Base-by-base conservation (phyloP, 78 protist species). In the Salpingoeca rosetta region DNA sequence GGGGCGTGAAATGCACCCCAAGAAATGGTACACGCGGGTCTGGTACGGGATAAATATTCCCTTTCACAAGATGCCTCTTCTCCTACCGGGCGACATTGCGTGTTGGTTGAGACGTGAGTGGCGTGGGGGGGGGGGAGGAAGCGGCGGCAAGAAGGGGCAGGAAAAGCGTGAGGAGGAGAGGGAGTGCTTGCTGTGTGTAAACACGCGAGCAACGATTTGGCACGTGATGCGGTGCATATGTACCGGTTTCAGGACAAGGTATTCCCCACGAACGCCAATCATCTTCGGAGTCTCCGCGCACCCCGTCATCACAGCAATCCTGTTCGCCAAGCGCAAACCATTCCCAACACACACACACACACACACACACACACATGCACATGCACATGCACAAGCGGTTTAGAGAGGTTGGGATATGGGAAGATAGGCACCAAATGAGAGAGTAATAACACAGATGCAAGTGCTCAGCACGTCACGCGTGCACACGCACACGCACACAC, bases 1-100 rank as follows among this genome's bases (percentile, higher is more conserved):
- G 79, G 17, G 85, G 84, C 26, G 93, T 91, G 31, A 82, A 88
- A 45, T 91, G 93, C 39, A 88, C 90, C 41, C 93, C 93, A 41
- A 91, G 57, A 35, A 88, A 85, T 27, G 93, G 93, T 10, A 88
- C 73, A 2, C 44, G 25, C 36, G 93, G 88, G 31, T 88, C 85
- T 44, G 93, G 93, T 0, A 91, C 76, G 44, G 89, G 92, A 56
- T 87, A 88, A 31, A 88, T 86, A 42, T 65, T 89, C 22, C 89
- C n/a, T n/a, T n/a, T n/a, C n/a, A n/a, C n/a, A n/a, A n/a, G n/a
- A n/a, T n/a, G n/a, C n/a, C n/a, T n/a, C n/a, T n/a, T n/a, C n/a
- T n/a, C n/a, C n/a, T n/a, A n/a, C n/a, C n/a, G n/a, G n/a, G n/a
- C n/a, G n/a, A n/a, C n/a, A n/a, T n/a, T n/a, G n/a, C n/a, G n/a